phyloP scores from a whole-genome alignment of 2,329 filamentous ascomycete genomes.

The Sclerotinia spermophila region DNA sequence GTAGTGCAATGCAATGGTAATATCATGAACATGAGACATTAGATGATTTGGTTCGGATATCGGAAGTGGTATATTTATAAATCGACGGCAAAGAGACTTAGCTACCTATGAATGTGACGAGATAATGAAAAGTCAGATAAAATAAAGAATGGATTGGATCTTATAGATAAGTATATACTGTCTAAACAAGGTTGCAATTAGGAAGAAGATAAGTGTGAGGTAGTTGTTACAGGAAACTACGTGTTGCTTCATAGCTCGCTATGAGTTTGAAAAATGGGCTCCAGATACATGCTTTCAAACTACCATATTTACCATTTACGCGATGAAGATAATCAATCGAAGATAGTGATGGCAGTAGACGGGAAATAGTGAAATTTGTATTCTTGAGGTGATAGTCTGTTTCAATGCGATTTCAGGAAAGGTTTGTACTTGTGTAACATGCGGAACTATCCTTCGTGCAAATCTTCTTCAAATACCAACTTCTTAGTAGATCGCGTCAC shows the following conservation, averaged over 20 bases:
- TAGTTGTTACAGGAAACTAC: background rate
- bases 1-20: background rate
- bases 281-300: background rate
- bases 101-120: background rate
- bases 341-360: background rate
- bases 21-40: background rate
- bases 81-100: background rate
- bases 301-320: background rate
- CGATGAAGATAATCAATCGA: background rate
- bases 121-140: background rate
- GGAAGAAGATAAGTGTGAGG: background rate
- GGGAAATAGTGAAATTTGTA: background rate
- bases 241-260: background rate
- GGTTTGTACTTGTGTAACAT: background rate
- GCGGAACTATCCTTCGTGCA: background rate
- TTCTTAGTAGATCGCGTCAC: background rate
- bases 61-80: background rate
- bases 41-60: background rate
- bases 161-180: background rate
- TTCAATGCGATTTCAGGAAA: background rate
- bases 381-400: background rate
- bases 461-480: background rate
- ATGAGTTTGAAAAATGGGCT: background rate
- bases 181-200: fast-evolving
- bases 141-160: fast-evolving